Percentiles rank a stretch among this genome's conserved stretches.
Evolutionary conservation across 2,329 filamentous ascomycete genomes (phyloP).

Genomic region (Fusarium heterosporum): DNA sequence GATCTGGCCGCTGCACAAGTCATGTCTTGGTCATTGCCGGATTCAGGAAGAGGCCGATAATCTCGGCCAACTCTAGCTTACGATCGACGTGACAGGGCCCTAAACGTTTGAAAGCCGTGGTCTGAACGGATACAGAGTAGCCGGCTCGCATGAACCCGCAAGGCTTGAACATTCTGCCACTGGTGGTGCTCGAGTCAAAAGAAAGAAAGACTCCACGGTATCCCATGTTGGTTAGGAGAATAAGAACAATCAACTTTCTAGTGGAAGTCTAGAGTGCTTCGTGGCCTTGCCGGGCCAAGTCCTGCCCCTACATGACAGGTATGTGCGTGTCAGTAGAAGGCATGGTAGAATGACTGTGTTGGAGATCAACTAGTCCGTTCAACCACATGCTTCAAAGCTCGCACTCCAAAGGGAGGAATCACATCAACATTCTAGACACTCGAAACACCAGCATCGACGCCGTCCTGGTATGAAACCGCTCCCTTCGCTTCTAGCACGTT

Average conservation of each 20-base stretch:
- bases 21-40: slow-evolving; percentile 7
- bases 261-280: not conserved
- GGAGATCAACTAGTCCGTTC: slow-evolving; percentile 6
- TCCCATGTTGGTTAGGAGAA: not conserved
- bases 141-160: not conserved
- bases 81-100: not conserved
- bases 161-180: not conserved
- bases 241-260: not conserved
- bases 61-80: slow-evolving; percentile 18
- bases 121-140: no score
- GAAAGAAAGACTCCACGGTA: not conserved
- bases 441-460: slow-evolving; percentile 12
- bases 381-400: slow-evolving; percentile 1
- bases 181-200: not conserved
- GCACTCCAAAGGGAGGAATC: not conserved
- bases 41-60: slow-evolving; percentile 1
- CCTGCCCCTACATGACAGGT: not conserved
- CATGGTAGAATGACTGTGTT: slow-evolving; percentile 4
- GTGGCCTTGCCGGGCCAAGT: not conserved
- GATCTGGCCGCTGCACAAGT: slow-evolving; percentile 9
- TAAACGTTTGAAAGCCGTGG: not conserved
- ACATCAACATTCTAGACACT: not conserved
- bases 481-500: slow-evolving; percentile 29
- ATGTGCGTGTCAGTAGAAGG: not conserved
- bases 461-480: slow-evolving; percentile 14